Base-by-base conservation (phyloP, 192 early-diverging fungal species). In the Haplosporangium gracile region DNA sequence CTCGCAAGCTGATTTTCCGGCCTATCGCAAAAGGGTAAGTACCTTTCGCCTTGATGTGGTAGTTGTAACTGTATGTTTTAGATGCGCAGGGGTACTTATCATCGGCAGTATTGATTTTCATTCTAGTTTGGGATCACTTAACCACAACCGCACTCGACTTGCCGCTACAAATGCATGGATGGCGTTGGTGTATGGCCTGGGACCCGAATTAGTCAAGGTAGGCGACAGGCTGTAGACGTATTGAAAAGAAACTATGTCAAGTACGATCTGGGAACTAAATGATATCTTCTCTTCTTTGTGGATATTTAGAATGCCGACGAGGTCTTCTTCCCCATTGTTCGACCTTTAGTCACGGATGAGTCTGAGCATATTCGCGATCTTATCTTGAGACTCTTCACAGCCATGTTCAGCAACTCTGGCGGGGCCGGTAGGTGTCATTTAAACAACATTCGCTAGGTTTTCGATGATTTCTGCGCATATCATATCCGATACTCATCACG, bases 361-460 rank as follows among this genome's bases (percentile, higher is more conserved):
- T 83, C 82, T 6, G 76, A 83, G 39, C 82, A 83, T 49, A 47
- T 83, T 22, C 76, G 82, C 0, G 82, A 83, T n/a, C 34, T 83
- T 29, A 57, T 55, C 2, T 65, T 83, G 43, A 47, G 82, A 34
- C 72, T 83, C 2, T 10, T 83, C 11, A 32, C 69, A 20, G 72
- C 82, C n/a, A 26, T 83, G 7, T 77, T 83, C 49, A 75, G 76
- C 11, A 83, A 83, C 63, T 29, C 77, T 78, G 77, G 82, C 0
- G 82, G 82, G 20, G 72, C 78, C 57, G 81, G 81, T 82, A 82
- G 0, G 51, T 13, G 8, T 57, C 15, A 10, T 8, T 24, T 18
- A 9, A 6, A 18, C 0, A 38, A 9, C 49, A 22, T 6, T 68
- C 34, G 26, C 5, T 65, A 24, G 22, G 60, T 65, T n/a, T 29